A percentile compares a stretch with the other conserved stretches of the same genome.
Evolutionary conservation across 352 stramenopile genomes (phyloP).

Genomic region (Pythium pyrilobum): DNA sequence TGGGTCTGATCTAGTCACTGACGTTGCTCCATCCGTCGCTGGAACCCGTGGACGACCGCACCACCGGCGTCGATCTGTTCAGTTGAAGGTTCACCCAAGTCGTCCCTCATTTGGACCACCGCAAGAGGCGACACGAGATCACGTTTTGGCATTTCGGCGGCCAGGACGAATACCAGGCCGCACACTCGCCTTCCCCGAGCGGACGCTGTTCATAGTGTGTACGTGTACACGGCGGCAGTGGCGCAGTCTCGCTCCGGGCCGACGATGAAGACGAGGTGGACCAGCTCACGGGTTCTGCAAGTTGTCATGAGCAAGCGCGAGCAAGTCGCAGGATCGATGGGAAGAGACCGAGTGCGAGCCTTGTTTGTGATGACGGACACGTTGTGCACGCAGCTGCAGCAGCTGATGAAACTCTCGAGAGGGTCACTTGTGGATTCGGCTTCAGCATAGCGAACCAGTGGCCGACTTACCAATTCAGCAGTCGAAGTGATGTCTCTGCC

Average conservation of each 20-base stretch:
- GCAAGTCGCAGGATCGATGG: constrained; percentile 9
- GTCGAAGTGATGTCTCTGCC: background rate
- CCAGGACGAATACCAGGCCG: constrained; percentile 5
- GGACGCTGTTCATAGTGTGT: constrained; percentile 10
- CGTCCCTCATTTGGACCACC: background rate
- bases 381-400: too few relatives aligned
- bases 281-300: background rate
- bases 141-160: constrained; percentile 17
- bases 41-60: constrained; percentile 17
- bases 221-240: background rate
- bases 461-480: too few relatives aligned
- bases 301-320: background rate
- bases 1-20: constrained; percentile 25
- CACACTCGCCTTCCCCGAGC: constrained; percentile 5
- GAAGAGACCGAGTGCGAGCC: too few relatives aligned
- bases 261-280: background rate
- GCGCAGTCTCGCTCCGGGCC: background rate
- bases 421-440: too few relatives aligned
- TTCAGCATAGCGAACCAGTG: too few relatives aligned
- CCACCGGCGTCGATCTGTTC: constrained; percentile 27
- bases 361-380: too few relatives aligned
- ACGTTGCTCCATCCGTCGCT: background rate
- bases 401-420: too few relatives aligned
- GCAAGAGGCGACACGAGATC: background rate
- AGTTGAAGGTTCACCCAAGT: constrained; percentile 9